phyloP scores from a whole-genome alignment of 176 grass and related monocot genomes.

The Alopecurus myosuroides region DNA sequence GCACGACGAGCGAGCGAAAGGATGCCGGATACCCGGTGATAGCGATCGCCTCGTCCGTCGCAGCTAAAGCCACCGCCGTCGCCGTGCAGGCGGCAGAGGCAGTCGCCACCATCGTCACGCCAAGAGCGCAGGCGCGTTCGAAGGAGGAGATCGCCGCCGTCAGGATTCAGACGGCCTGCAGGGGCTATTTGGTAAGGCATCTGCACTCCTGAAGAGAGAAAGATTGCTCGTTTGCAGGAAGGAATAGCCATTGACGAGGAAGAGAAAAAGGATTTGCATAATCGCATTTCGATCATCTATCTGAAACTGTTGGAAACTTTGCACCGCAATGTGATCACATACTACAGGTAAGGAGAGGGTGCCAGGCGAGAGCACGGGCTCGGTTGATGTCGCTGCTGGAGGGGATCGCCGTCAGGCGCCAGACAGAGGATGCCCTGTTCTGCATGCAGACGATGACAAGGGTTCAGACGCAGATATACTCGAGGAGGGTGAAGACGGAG shows the following conservation, averaged over 20 bases:
- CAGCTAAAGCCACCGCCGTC: too few species aligned
- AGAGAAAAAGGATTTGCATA: neutral
- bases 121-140: constrained; percentile 12
- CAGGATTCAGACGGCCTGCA: constrained; percentile 58
- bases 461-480: constrained; percentile 63
- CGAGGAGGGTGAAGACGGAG: constrained; percentile 61
- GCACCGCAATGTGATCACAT: neutral
- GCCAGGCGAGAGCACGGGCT: constrained; percentile 30
- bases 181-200: constrained; percentile 45
- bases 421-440: constrained; percentile 45
- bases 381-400: constrained; percentile 59
- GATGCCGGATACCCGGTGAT: neutral
- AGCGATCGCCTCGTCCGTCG: neutral
- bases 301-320: neutral
- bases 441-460: constrained; percentile 69
- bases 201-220: neutral
- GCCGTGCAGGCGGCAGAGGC: neutral
- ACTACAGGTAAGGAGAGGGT: constrained; percentile 44
- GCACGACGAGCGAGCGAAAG: neutral
- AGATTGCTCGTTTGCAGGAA: neutral
- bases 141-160: constrained; percentile 51
- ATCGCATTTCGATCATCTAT: neutral
- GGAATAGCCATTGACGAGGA: too few species aligned
- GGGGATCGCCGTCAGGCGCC: constrained; percentile 53
- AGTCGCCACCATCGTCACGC: neutral